A percentile compares a stretch with the other conserved stretches of the same genome.
phyloP scores from a whole-genome alignment of 208 protist genomes.

The Acanthamoeba pearcei region DNA sequence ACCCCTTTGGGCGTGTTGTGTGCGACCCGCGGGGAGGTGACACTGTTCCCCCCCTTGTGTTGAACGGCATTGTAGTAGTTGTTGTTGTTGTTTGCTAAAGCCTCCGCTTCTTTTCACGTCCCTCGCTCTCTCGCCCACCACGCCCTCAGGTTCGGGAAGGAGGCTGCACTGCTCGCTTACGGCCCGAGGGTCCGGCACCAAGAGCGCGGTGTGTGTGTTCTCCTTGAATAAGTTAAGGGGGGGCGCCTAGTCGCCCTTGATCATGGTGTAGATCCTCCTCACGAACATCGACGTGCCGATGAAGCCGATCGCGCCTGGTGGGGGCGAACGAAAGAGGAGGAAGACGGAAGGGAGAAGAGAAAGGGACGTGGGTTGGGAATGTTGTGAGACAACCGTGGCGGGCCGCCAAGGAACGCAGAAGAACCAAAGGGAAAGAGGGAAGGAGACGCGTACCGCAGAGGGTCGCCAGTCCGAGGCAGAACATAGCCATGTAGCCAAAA shows the following conservation, averaged over 20 bases:
- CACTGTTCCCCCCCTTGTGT: too few relatives aligned
- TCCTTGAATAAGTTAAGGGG: conserved; percentile 35
- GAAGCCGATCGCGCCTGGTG: conserved; percentile 84
- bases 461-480: conserved; percentile 87
- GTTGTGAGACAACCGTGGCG: conserved; percentile 1
- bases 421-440: conserved; percentile 18
- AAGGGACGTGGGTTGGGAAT: not conserved
- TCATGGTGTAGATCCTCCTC: conserved; percentile 84
- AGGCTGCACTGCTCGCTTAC: not conserved
- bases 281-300: conserved; percentile 85
- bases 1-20: too few relatives aligned
- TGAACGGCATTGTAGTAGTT: too few relatives aligned
- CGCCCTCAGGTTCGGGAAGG: not conserved
- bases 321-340: too few relatives aligned
- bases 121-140: not conserved
- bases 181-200: not conserved
- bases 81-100: not conserved
- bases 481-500: conserved; percentile 91
- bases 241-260: conserved; percentile 84
- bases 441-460: conserved; percentile 84
- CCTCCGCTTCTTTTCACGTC: not conserved
- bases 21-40: too few relatives aligned
- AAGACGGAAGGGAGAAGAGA: not conserved
- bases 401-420: not conserved
- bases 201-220: not conserved